Conservation (phyloP, 108 stramenopile species). For the Bacterosira constricta region DNA sequence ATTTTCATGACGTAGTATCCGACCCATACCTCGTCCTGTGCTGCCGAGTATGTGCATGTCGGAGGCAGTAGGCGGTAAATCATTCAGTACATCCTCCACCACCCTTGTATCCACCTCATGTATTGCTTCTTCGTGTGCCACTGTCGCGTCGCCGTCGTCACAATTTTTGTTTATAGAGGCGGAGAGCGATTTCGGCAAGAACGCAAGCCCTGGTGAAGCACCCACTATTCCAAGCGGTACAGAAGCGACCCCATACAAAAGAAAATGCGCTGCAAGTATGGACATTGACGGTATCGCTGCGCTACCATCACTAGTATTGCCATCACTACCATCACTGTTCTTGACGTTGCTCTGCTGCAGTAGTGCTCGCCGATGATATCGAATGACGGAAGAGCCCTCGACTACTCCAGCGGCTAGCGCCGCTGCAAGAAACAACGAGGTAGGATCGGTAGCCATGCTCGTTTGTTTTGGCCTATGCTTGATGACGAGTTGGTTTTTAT, state of each 20-base stretch:
- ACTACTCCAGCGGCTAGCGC: conserved; percentile 25
- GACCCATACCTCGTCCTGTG: conserved; percentile 16
- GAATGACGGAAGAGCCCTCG: conserved; percentile 29
- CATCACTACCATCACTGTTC: conserved; percentile 19
- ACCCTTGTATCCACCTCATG: neutral
- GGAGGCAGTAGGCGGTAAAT: neutral
- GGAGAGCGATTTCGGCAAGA: conserved; percentile 1
- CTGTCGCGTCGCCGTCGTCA: no score
- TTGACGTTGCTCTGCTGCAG: neutral
- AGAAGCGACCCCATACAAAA: conserved; percentile 30
- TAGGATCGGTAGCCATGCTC: no score
- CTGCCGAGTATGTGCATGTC: neutral
- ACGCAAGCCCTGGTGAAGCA: conserved; percentile 22
- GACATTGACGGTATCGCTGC: conserved; percentile 35
- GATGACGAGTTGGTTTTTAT: no score
- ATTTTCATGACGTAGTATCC: conserved; percentile 24
- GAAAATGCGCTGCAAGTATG: conserved; percentile 22
- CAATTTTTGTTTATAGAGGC: neutral
- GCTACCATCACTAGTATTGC: conserved; percentile 38
- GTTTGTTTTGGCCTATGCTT: no score
- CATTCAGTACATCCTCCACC: neutral
- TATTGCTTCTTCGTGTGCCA: neutral
- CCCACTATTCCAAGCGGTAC: conserved; percentile 26
- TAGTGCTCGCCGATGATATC: neutral
- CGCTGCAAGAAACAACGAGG: conserved; percentile 13